These are phyloP conservation scores for Starmerella davenportii DNA, from an alignment of 805 yeast genomes.

Conservation along the genomic window DNA sequence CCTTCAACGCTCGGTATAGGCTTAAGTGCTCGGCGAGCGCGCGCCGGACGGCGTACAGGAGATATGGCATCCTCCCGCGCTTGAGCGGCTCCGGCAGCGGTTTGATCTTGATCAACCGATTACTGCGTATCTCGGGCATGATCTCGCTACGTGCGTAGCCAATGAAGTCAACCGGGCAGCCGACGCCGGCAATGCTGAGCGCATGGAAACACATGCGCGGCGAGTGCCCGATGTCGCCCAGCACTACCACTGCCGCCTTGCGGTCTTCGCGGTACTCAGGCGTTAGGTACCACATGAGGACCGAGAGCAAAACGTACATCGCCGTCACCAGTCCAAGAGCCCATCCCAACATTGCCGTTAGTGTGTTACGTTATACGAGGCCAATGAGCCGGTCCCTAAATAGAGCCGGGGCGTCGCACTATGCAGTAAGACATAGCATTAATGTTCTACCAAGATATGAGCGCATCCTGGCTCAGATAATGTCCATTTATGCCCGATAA, in stretches of 20 bases:
- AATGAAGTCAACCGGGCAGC: slow-evolving; percentile 62
- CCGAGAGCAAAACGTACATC: slow-evolving; percentile 8
- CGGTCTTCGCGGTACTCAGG: slow-evolving; percentile 21
- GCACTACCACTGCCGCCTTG: slow-evolving; percentile 58
- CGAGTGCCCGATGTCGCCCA: slow-evolving; percentile 89
- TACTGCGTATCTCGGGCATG: slow-evolving; percentile 15
- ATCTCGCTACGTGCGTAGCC: slow-evolving; percentile 38
- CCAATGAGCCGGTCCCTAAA: too few relatives aligned
- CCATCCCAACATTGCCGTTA: not conserved
- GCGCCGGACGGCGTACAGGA: slow-evolving; percentile 41
- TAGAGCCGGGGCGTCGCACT: too few relatives aligned
- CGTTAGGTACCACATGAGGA: slow-evolving; percentile 11
- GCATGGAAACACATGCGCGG: slow-evolving; percentile 93
- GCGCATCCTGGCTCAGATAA: too few relatives aligned
- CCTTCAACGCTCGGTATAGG: slow-evolving; percentile 32
- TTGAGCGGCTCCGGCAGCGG: slow-evolving; percentile 18
- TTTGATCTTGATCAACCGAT: slow-evolving; percentile 19
- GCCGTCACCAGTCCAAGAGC: slow-evolving; percentile 7
- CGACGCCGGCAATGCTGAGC: slow-evolving; percentile 45
- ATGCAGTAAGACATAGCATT: too few relatives aligned
- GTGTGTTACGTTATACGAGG: too few relatives aligned
- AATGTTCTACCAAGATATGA: too few relatives aligned
- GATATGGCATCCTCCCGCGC: slow-evolving; percentile 28
- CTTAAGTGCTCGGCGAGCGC: slow-evolving; percentile 37
- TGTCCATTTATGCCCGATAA: too few relatives aligned